Conservation (phyloP, 78 protist species). For the Protostelium mycophagum region DNA sequence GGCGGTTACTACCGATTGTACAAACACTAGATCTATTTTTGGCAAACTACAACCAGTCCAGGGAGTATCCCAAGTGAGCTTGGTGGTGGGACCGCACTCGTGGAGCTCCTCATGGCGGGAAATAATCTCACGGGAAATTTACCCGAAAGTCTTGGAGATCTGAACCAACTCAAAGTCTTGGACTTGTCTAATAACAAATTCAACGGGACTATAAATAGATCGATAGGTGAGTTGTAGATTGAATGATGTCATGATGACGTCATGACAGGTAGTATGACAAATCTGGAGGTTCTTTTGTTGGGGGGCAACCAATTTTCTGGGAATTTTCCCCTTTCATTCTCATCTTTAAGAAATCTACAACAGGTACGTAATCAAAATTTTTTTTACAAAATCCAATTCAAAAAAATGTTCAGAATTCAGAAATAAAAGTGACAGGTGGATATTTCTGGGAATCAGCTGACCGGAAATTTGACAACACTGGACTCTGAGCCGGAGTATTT, state of each 20-base stretch:
- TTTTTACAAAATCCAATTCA: too few relatives aligned
- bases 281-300: neutral
- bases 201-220: neutral
- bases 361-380: neutral
- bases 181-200: neutral
- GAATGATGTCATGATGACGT: neutral
- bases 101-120: too few relatives aligned
- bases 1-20: too few relatives aligned
- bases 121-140: too few relatives aligned
- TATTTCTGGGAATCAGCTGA: neutral
- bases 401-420: neutral
- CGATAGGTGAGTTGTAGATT: neutral
- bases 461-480: neutral
- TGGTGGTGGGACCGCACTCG: too few relatives aligned
- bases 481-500: neutral
- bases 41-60: too few relatives aligned
- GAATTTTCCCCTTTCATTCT: neutral
- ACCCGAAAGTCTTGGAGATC: neutral
- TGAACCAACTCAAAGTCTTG: neutral
- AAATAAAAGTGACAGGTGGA: neutral
- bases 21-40: too few relatives aligned
- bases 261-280: neutral
- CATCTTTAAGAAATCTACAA: neutral
- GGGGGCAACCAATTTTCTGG: neutral
- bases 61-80: too few relatives aligned